Conservation (phyloP, 208 protist genomes). For the Wallacemonas rigidus region DNA sequence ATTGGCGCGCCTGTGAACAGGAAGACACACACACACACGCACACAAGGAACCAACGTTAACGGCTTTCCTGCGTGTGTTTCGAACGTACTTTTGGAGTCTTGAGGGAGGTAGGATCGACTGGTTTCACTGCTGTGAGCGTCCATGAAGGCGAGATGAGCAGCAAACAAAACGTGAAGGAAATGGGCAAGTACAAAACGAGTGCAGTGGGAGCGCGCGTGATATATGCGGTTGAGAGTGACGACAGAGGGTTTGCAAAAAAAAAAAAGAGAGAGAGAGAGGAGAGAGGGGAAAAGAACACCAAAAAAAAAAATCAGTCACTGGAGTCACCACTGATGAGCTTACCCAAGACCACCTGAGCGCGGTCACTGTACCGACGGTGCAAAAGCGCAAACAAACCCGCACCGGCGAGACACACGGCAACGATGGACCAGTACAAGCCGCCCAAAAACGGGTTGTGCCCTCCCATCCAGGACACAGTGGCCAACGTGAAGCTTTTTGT, state of each 20-base stretch:
- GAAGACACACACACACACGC: not conserved
- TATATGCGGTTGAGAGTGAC: too few relatives aligned
- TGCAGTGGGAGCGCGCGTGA: too few relatives aligned
- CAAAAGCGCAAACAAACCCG: conserved; percentile 58
- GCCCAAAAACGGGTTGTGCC: conserved; percentile 94
- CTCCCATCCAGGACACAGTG: conserved; percentile 94
- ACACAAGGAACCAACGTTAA: not conserved
- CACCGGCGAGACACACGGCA: conserved; percentile 78
- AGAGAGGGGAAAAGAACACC: conserved; percentile 3
- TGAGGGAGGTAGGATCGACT: too few relatives aligned
- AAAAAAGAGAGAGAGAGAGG: conserved; percentile 11
- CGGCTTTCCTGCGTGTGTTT: too few relatives aligned
- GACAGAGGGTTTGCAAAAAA: not conserved
- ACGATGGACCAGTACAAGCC: conserved; percentile 94
- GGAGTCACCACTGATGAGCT: conserved; percentile 32
- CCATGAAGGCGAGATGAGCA: too few relatives aligned
- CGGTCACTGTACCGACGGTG: conserved; percentile 39
- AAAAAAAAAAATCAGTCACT: not conserved
- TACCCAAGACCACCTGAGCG: conserved; percentile 38
- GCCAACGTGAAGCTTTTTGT: conserved; percentile 95
- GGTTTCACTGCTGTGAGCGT: too few relatives aligned
- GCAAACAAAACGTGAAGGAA: too few relatives aligned
- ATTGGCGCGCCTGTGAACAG: too few relatives aligned
- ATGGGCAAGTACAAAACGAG: too few relatives aligned
- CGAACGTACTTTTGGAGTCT: too few relatives aligned